A percentile compares a stretch with the other conserved stretches of the same genome.
Conservation (phyloP, 2,329 filamentous ascomycete genomes). For the Cladosporium colombiae region DNA sequence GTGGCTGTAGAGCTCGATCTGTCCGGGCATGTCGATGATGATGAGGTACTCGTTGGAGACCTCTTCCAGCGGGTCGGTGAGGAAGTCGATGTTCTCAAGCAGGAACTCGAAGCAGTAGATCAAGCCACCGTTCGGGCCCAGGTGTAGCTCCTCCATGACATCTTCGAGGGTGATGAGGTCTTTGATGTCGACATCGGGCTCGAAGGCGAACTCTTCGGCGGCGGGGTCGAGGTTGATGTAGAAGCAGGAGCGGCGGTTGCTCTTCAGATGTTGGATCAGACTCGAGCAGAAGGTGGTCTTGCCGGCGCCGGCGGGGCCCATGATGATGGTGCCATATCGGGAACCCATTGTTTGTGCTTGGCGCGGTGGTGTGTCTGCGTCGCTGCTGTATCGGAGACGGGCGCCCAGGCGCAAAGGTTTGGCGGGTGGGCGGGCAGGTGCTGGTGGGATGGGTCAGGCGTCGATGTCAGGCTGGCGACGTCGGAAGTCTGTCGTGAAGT, state of each 20-base stretch:
- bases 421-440: not conserved
- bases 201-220: slow-evolving; percentile 86
- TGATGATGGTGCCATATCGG: slow-evolving; percentile 92
- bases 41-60: slow-evolving; percentile 95
- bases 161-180: slow-evolving; percentile 91
- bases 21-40: slow-evolving; percentile 97
- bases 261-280: slow-evolving; percentile 87
- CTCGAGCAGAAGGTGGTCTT: slow-evolving; percentile 96
- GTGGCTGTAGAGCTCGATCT: slow-evolving; percentile 98
- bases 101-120: slow-evolving; percentile 98
- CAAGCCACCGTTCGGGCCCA: slow-evolving; percentile 88
- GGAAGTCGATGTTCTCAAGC: slow-evolving; percentile 89
- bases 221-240: slow-evolving; percentile 98
- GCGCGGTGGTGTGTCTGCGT: not conserved
- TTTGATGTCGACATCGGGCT: slow-evolving; percentile 92
- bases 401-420: not conserved
- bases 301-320: slow-evolving; percentile 93
- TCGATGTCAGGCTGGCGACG: not conserved
- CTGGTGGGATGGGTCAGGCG: not conserved
- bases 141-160: slow-evolving; percentile 91
- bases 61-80: slow-evolving; percentile 79
- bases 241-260: slow-evolving; percentile 89
- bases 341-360: slow-evolving; percentile 31
- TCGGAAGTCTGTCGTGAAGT: not conserved
- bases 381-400: not conserved